These are phyloP conservation scores for Clonostachys byssicola DNA, from an alignment of 2,329 filamentous ascomycete genomes.

Conservation along the genomic window DNA sequence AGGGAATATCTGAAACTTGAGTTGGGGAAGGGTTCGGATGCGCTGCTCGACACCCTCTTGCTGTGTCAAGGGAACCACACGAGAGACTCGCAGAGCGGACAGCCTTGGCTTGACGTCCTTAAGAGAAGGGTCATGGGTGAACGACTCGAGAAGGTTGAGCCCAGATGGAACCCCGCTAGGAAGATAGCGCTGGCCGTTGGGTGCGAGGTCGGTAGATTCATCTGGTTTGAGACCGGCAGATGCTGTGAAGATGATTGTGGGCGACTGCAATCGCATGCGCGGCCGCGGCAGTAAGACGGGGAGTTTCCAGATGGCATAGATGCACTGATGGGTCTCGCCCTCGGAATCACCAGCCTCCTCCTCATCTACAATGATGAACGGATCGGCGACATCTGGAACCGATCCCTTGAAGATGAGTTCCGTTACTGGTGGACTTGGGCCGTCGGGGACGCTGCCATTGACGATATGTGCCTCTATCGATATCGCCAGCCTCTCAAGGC, in stretches of 20 bases:
- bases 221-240: slow-evolving; percentile 56
- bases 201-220: slow-evolving; percentile 13
- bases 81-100: slow-evolving; percentile 70
- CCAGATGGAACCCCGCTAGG: slow-evolving; percentile 65
- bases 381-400: slow-evolving; percentile 43
- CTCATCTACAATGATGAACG: slow-evolving; percentile 44
- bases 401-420: slow-evolving; percentile 58
- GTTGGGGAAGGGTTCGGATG: slow-evolving; percentile 58
- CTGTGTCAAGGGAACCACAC: slow-evolving; percentile 65
- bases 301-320: slow-evolving; percentile 57
- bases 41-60: slow-evolving; percentile 58
- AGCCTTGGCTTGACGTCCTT: slow-evolving; percentile 60
- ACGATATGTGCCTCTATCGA: slow-evolving; percentile 63
- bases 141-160: slow-evolving; percentile 73
- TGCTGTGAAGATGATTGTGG: slow-evolving; percentile 61
- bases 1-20: slow-evolving; percentile 62
- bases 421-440: slow-evolving; percentile 38
- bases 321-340: slow-evolving; percentile 24
- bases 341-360: slow-evolving; percentile 17
- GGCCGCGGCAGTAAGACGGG: slow-evolving; percentile 54
- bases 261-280: slow-evolving; percentile 61
- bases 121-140: slow-evolving; percentile 61
- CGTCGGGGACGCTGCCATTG: slow-evolving; percentile 45
- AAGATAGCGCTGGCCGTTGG: slow-evolving; percentile 55
- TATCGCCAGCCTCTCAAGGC: slow-evolving; percentile 59